Base-by-base conservation (phyloP, 768 basidiomycete genomes). In the Hirschioporus abietinus region DNA sequence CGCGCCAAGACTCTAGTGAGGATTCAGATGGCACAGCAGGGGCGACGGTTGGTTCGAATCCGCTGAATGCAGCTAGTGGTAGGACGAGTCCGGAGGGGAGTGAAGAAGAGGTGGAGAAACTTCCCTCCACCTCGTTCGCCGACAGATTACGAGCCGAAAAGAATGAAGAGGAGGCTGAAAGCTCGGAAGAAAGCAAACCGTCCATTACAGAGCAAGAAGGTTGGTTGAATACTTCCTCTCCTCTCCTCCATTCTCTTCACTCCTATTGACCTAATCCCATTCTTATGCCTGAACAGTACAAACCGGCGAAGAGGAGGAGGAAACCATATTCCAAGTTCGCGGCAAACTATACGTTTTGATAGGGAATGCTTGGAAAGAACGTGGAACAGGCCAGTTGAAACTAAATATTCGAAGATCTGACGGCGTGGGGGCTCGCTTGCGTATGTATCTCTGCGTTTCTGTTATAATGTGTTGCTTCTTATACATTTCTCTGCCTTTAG, bases 241-340 rank as follows among this genome's bases (percentile, higher is more conserved):
- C 35, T n/a, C 64, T 24, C 63, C 58, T 63, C 10, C 27, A 5
- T 52, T 20, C 20, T 5, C 23, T 61, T 23, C 17, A 18, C 23
- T 34, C 30, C 18, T 17, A 27, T 63, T 59, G 17, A 64, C 18
- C 63, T 65, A 30, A 66, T 65, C 63, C n/a, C 62, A 30, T 30
- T n/a, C 9, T 10, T 58, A n/a, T 20, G 18, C 35, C 15, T 58
- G 35, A 70, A 20, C 68, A 91, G 90, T 90, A 42, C 75, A 82
- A 60, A 93, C 92, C 1, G 92, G 92, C 9, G 92, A 93, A 76
- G 92, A 93, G 74, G 90, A 91, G 24, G 92, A 93, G 71, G 84
- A 89, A 65, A 91, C 89, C 7, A 76, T 92, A 62, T 85, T 86
- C 75, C 89, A 90, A 77, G 88, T 89, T 20, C 85, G 92, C 66